Evolutionary conservation across 345 rosid species (phyloP), one percentile per base, ranked within the genome.

Genomic region (Salix brachista): DNA sequence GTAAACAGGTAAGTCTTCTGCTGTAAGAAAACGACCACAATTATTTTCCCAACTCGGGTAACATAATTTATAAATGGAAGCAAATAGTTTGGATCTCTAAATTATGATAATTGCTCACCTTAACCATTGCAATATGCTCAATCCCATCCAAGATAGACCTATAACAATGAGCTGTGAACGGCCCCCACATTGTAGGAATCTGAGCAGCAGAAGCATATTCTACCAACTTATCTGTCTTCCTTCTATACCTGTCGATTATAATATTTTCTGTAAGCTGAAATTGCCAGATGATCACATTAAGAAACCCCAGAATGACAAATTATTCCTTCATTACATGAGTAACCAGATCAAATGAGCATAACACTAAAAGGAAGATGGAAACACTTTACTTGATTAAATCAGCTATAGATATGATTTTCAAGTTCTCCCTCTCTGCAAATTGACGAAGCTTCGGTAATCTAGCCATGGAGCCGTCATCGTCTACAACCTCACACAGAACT

Each of bases 41-140:
- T n/a, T 23, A 58, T 10, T 58, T n/a, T n/a, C 26, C 62, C 4
- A 4, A n/a, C 28, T 58, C 12, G 14, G 28, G 62, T 3, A 10
- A 9, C 28, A n/a, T 56, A 9, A 3, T 13, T 9, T n/a, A 58
- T 2, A 17, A 50, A 50, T n/a, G 9, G 23, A 54, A 54, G 60
- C 60, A 8, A 17, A 39, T 4, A 41, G 28, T 30, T 66, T 67
- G 26, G 50, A 19, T 30, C 71, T 52, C 30, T 39, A 69, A 46
- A 30, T 17, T 67, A 28, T 37, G 69, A 71, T 44, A 21, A 79
- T 34, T 73, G 60, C 91, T 87, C 76, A 95, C 99, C 97, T 93
- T 95, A 75, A 93, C 99, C 97, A 95, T 95, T 18, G 99, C 99
- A 78, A 95, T 88, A 85, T 95, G 99, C 85, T 94, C 97, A 64